Evolutionary conservation across 768 basidiomycete genomes (phyloP).

Genomic region (Kwoniella bestiolae): DNA sequence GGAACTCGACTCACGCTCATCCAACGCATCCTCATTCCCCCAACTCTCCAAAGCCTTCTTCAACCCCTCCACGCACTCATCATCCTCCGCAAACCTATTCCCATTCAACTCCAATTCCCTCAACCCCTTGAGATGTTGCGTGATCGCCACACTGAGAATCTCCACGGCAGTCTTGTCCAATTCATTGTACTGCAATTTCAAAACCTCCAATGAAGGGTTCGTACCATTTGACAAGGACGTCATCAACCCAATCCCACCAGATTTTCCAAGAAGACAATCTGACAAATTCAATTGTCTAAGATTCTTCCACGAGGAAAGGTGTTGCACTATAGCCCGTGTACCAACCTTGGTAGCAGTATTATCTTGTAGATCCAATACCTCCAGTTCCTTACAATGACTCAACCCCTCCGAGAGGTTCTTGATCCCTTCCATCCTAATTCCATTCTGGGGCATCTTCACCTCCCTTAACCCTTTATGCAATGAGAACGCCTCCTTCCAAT

Average conservation of each 20-base stretch:
- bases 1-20: constrained; percentile 61
- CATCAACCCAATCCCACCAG: constrained; percentile 74
- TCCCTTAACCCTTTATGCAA: constrained; percentile 80
- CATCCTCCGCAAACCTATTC: constrained; percentile 63
- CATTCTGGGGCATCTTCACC: constrained; percentile 96
- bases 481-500: constrained; percentile 86
- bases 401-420: constrained; percentile 76
- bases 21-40: constrained; percentile 78
- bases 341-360: constrained; percentile 60
- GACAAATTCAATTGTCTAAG: constrained; percentile 84
- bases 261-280: constrained; percentile 82
- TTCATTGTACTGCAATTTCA: constrained; percentile 92
- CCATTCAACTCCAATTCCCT: constrained; percentile 82
- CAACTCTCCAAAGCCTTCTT: constrained; percentile 59
- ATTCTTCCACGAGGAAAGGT: constrained; percentile 71
- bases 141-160: constrained; percentile 70
- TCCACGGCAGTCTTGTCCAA: constrained; percentile 72
- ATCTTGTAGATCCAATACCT: constrained; percentile 88
- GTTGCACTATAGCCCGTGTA: constrained; percentile 66
- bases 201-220: constrained; percentile 71
- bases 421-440: constrained; percentile 91
- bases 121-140: constrained; percentile 65
- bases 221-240: constrained; percentile 69
- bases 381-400: constrained; percentile 67
- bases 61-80: constrained; percentile 61